Conservation (phyloP, 2,329 filamentous ascomycete species). For the Magnaporthiopsis rhizophila region DNA sequence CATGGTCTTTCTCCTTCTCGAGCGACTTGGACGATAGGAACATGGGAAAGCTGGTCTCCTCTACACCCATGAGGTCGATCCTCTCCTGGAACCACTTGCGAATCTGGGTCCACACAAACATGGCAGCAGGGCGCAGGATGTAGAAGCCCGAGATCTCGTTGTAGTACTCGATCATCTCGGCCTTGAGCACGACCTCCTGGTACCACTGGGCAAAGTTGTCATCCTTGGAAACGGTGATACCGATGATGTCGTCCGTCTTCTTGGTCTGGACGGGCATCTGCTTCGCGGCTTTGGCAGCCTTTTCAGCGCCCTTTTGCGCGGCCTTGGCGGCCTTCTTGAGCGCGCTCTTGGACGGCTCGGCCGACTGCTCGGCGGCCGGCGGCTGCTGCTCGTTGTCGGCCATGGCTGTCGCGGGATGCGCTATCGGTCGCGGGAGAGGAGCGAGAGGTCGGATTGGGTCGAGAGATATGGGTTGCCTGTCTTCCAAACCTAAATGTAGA, state of each 20-base stretch:
- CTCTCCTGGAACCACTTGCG: slow-evolving; percentile 60
- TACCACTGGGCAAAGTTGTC: slow-evolving; percentile 94
- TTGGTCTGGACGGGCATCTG: slow-evolving; percentile 46
- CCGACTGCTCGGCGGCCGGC: slow-evolving; percentile 14
- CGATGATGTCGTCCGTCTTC: slow-evolving; percentile 65
- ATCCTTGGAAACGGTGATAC: slow-evolving; percentile 78
- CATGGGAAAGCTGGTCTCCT: slow-evolving; percentile 94
- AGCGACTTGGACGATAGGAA: slow-evolving; percentile 90
- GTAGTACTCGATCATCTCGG: slow-evolving; percentile 97
- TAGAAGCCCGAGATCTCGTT: slow-evolving; percentile 91
- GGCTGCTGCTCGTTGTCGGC: slow-evolving; percentile 5
- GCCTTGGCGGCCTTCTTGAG: slow-evolving; percentile 60
- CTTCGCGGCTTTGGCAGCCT: slow-evolving; percentile 55
- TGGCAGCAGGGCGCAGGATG: slow-evolving; percentile 63
- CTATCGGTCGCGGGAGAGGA: not conserved
- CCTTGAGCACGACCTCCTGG: slow-evolving; percentile 93
- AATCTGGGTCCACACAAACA: slow-evolving; percentile 60
- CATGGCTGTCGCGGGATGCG: not conserved
- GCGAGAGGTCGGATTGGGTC: not conserved
- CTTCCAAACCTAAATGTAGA: not conserved
- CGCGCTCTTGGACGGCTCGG: slow-evolving; percentile 51
- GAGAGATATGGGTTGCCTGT: not conserved
- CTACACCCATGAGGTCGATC: slow-evolving; percentile 87
- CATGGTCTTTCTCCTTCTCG: slow-evolving; percentile 84
- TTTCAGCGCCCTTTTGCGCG: slow-evolving; percentile 51